Evolutionary conservation across 768 basidiomycete genomes (phyloP), one percentile per base, ranked within the genome.

Genomic region (Tylopilus vinaceipallidus): DNA sequence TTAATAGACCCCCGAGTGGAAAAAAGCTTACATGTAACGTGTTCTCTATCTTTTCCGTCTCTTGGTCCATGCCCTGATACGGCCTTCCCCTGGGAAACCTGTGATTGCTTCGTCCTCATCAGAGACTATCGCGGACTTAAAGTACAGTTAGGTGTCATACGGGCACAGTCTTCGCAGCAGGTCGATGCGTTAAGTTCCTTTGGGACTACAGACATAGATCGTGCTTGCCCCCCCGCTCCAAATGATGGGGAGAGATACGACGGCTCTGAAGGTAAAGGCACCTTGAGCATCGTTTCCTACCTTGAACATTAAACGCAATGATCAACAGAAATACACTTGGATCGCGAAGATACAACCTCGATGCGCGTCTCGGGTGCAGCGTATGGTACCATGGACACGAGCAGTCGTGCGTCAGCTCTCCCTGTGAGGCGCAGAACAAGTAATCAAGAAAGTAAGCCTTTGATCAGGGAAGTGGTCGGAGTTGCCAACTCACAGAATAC

Each of bases 91-190:
- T n/a, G n/a, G n/a, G n/a, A n/a, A n/a, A n/a, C n/a, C n/a, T n/a
- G 20, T 37, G 27, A 6, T 29, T 9, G 24, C 45, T 37, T 3
- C 23, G 34, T 41, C 12, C 24, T 26, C 27, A 32, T 30, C 55
- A 91, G 88, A 62, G 81, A 91, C 63, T 91, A 91, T 59, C 77
- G 77, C 2, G 79, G 75, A 7, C 77, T 91, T 14, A 90, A 90
- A 67, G 84, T 80, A 54, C 73, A 75, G 14, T 83, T 91, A 20
- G 71, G 72, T 12, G 75, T 75, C 2, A 80, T 89, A 47, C 76
- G 76, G 27, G 70, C 68, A 47, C 41, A 44, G 16, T 16, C 30
- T 14, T 11, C 51, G 9, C 67, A 65, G 0, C 68, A 70, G 45
- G 32, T 61, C 10, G 52, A 59, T 17, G 27, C 45, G 12, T 49